Evolutionary conservation across 2,329 filamentous ascomycete species (phyloP).

Genomic region (Beauveria rudraprayagi): DNA sequence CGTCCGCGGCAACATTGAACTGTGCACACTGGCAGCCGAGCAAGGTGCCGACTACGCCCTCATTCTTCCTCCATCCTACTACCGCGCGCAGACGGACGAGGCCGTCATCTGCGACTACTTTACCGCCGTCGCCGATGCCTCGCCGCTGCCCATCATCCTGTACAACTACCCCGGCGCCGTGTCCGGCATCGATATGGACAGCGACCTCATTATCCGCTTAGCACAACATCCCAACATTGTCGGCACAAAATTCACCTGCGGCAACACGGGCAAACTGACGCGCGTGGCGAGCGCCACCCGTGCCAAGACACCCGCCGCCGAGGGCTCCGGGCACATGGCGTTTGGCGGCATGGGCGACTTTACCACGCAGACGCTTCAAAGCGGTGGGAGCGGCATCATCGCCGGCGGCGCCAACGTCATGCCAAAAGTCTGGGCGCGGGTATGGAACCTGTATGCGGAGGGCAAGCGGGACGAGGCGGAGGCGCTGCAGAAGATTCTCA

Average conservation of each 20-base stretch:
- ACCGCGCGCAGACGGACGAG: slow-evolving; percentile 68
- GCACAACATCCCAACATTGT: slow-evolving; percentile 76
- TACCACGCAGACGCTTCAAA: slow-evolving; percentile 70
- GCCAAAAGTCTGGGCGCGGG: slow-evolving; percentile 69
- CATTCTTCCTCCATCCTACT: slow-evolving; percentile 76
- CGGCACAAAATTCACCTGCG: slow-evolving; percentile 87
- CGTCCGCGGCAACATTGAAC: slow-evolving; percentile 70
- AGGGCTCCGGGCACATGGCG: slow-evolving; percentile 67
- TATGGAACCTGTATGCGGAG: slow-evolving; percentile 68
- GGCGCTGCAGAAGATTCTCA: slow-evolving; percentile 67
- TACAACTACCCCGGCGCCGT: slow-evolving; percentile 92
- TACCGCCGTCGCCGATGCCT: slow-evolving; percentile 64
- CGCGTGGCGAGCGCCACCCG: slow-evolving; percentile 66
- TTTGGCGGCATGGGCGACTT: slow-evolving; percentile 87
- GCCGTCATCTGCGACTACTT: slow-evolving; percentile 67
- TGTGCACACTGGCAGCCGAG: slow-evolving; percentile 56
- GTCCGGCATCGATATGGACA: slow-evolving; percentile 82
- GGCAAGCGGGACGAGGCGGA: slow-evolving; percentile 70
- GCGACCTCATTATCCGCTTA: slow-evolving; percentile 73
- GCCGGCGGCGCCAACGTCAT: slow-evolving; percentile 80
- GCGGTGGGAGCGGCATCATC: slow-evolving; percentile 76
- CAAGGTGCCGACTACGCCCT: slow-evolving; percentile 75
- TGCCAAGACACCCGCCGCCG: slow-evolving; percentile 55
- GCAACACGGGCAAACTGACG: slow-evolving; percentile 82
- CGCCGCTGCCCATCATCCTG: slow-evolving; percentile 69